Base-by-base conservation (phyloP, 192 early-diverging fungal genomes). In the Kickxella alabastrina region DNA sequence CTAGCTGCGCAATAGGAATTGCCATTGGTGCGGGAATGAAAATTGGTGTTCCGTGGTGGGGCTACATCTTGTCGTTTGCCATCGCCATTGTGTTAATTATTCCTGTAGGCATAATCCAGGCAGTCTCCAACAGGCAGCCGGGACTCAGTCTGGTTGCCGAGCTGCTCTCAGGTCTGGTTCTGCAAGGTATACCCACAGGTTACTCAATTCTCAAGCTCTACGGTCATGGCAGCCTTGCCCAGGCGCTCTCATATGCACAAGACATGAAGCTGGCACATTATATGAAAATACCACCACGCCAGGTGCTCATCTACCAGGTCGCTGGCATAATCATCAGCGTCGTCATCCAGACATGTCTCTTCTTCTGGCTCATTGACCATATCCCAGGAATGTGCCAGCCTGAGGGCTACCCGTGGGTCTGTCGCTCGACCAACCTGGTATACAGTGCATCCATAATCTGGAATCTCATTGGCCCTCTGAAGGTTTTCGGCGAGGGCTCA, bases 161-260 rank as follows among this genome's bases (percentile, higher is more conserved):
- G 66, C 79, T 91, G 29, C 70, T 93, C n/a, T 85, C 82, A 9
- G 92, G 92, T 32, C 83, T 85, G 15, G 77, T 90, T 10, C 59
- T 86, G 4, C 89, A 88, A 25, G 92, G 91, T 10, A 68, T 90
- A 17, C 81, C 89, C 17, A 85, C 90, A 17, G 86, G 82, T 13
- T 88, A 91, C 51, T 82, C 89, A 38, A 80, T 85, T 12, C 92
- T 92, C 80, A 95, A 95, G 65, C 83, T 89, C 25, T 82, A 90
- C 38, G 89, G 86, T 49, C 82, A 84, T 53, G 90, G 84, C 24
- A 79, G 83, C 27, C 67, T 90, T 52, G 59, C 77, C 14, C 92
- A 97, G 62, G 85, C 84, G 24, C 53, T 94, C 25, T 75, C 78
- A 5, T 85, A 92, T n/a, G 64, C 72, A 0, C 65, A 68, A 40